phyloP scores from a whole-genome alignment of 305 asterid genomes.

The Solanum hybrid region DNA sequence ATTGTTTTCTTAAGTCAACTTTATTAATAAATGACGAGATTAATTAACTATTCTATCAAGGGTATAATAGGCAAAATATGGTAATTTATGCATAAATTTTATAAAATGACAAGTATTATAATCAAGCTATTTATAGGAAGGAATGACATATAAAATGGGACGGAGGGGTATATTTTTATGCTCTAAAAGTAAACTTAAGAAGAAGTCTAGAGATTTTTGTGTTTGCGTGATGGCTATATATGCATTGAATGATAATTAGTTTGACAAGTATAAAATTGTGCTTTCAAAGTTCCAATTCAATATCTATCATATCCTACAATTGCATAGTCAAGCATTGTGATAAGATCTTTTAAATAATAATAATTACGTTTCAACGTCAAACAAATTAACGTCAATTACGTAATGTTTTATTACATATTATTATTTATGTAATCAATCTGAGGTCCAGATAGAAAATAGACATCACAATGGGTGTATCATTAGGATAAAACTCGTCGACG shows the following conservation, averaged over 20 bases:
- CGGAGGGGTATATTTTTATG: neutral
- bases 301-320: neutral
- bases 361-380: neutral
- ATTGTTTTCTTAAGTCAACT: too few relatives aligned
- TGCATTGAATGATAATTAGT: neutral
- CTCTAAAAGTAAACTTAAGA: neutral
- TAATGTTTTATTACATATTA: neutral
- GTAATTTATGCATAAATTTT: too few relatives aligned
- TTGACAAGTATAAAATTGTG: neutral
- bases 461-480: neutral
- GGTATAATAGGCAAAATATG: too few relatives aligned
- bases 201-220: neutral
- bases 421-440: fast-evolving
- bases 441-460: neutral
- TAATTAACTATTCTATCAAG: too few relatives aligned
- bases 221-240: neutral
- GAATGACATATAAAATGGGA: too few relatives aligned
- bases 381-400: fast-evolving
- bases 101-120: too few relatives aligned
- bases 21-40: too few relatives aligned
- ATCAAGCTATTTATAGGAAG: too few relatives aligned
- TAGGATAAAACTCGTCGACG: neutral
- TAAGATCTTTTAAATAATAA: neutral
- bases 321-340: neutral
- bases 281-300: neutral